Percentiles rank a stretch among this genome's conserved stretches.
phyloP scores from a whole-genome alignment of 352 stramenopile genomes.

The Phytophthora lateralis region DNA sequence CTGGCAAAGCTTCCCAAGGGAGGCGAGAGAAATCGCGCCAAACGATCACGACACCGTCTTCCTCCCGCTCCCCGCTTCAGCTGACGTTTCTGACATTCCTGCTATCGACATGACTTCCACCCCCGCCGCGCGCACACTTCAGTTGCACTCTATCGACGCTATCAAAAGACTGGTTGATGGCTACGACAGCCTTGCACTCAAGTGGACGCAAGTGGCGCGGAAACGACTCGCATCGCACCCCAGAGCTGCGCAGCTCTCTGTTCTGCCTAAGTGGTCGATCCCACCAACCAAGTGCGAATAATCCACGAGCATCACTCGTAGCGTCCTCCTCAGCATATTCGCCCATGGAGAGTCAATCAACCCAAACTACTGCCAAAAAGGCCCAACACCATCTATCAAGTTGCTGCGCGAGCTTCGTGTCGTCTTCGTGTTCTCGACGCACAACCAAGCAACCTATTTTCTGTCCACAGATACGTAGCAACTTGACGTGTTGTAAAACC shows the following conservation, averaged over 20 bases:
- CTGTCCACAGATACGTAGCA: too few relatives aligned
- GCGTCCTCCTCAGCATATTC: not conserved
- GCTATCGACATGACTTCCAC: not conserved
- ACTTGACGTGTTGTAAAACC: too few relatives aligned
- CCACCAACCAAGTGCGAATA: not conserved
- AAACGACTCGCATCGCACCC: conserved; percentile 1
- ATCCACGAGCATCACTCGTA: not conserved
- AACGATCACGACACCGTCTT: not conserved
- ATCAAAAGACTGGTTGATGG: conserved; percentile 16
- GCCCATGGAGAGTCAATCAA: not conserved
- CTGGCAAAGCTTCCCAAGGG: not conserved
- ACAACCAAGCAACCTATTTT: not conserved
- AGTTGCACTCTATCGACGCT: conserved; percentile 2
- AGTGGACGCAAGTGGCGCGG: conserved; percentile 21
- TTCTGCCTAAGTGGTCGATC: not conserved
- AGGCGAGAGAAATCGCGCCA: not conserved
- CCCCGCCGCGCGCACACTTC: not conserved
- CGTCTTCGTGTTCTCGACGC: not conserved
- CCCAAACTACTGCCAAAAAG: not conserved
- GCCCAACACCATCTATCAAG: not conserved
- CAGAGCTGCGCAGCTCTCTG: not conserved
- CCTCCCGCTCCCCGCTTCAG: not conserved
- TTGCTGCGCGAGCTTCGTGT: not conserved
- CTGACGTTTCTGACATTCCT: not conserved
- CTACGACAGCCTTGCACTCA: conserved; percentile 11